Evolutionary conservation across 805 yeast species (phyloP), one percentile per base, ranked within the genome.

Genomic region (Phaffomyces thermotolerans): DNA sequence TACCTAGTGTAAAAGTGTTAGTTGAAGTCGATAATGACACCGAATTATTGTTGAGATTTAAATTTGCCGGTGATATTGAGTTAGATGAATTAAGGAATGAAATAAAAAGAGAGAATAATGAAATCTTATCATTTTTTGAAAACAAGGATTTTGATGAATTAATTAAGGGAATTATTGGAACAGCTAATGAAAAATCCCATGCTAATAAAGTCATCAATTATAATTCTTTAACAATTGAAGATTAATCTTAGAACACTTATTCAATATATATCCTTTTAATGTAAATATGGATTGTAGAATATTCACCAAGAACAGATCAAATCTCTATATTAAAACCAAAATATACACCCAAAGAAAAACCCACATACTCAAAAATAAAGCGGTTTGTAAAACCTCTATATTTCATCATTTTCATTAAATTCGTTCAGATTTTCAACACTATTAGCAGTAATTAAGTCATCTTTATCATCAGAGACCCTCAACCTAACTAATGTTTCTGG

Each of bases 401-500:
- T 12, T 25, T 25, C 29, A 12, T 27, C 10, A 13, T 27, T 13
- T 27, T 27, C 29, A 13, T 13, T 13, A 10, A 10, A 13, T 27
- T 27, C 29, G 12, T 13, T 13, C 3, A 27, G 10, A 27, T 13
- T 9, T 14, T 12, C 7, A 27, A 13, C 18, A 15, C 20, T 20
- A 20, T 20, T 20, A 20, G 22, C 33, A 15, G 7, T 13, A 24
- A 8, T 40, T 24, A 39, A 44, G 20, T 46, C 32, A n/a, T 69
- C 73, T n/a, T 71, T 67, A 36, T 71, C 37, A 12, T 35, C 72
- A 14, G 72, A 68, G 36, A 79, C 57, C 38, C 72, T 68, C 29
- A 83, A 69, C 39, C 90, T 66, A 4, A 83, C 82, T 49, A 83
- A 62, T 0, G 84, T 68, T 53, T 81, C 90, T 1, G 90, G 87